Percentiles rank a stretch among this genome's conserved stretches.
Evolutionary conservation across 805 yeast species (phyloP).

Genomic region (Komagataella pseudopastoris): DNA sequence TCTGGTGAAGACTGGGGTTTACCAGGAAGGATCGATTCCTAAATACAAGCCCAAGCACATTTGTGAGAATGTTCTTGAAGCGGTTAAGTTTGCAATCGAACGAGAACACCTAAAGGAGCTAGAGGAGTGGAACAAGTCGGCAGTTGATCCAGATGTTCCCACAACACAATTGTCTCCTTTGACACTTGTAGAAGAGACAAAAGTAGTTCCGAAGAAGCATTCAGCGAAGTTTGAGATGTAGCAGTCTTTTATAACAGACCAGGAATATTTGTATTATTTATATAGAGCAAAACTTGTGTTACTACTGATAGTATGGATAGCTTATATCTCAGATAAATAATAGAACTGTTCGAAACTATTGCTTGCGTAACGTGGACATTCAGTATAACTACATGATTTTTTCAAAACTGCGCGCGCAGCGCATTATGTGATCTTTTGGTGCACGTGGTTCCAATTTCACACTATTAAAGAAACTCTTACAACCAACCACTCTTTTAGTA

Average conservation of each 20-base stretch:
- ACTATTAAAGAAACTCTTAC: background rate
- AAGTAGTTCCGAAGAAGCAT: background rate
- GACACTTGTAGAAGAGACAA: background rate
- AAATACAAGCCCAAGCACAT: constrained; percentile 66
- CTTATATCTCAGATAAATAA: too few relatives aligned
- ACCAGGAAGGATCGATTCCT: constrained; percentile 68
- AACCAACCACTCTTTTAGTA: background rate
- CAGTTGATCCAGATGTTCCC: constrained; percentile 10
- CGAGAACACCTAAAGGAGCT: constrained; percentile 65
- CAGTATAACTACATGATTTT: too few relatives aligned
- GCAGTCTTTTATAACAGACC: background rate
- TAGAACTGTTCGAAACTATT: too few relatives aligned
- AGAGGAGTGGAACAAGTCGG: constrained; percentile 51
- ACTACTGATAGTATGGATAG: background rate
- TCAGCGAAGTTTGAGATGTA: background rate
- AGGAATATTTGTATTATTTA: background rate
- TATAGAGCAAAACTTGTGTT: background rate
- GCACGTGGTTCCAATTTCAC: background rate
- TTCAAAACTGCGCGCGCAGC: too few relatives aligned
- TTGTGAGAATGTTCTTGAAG: constrained; percentile 65
- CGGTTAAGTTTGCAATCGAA: constrained; percentile 73
- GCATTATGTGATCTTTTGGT: background rate
- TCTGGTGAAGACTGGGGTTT: constrained; percentile 78
- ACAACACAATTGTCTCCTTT: background rate
- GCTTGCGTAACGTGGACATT: too few relatives aligned